Base-by-base conservation (phyloP, 1,284 basidiomycete genomes). In the Pseudozyma flocculosa region DNA sequence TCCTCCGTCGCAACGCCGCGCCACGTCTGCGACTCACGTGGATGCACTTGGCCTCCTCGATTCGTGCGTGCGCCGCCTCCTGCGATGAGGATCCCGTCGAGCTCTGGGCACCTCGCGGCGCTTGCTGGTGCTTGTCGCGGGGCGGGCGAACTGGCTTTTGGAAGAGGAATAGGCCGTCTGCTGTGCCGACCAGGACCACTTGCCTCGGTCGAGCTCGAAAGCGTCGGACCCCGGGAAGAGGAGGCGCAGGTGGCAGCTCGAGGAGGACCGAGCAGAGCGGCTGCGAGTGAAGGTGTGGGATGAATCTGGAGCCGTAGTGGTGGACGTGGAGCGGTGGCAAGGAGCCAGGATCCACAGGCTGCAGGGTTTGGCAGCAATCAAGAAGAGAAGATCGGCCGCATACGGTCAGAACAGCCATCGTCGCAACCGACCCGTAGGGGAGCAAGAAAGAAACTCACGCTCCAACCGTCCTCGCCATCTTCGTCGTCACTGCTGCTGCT, bases 191-290 rank as follows among this genome's bases (percentile, higher is more conserved):
- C 29, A 61, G 30, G 15, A 61, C 19, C 2, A 61, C 50, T 26
- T 46, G 38, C 36, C 58, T 21, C 15, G 32, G 47, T n/a, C 23
- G 17, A 3, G 11, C 11, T 34, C 32, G 32, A 34, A 17, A 14
- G 3, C 32, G 32, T 17, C 15, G 32, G 3, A 17, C 7, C 15
- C 32, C 32, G 7, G 32, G 15, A 17, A 5, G n/a, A 15, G 44
- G 30, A 18, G 24, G 3, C n/a, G 50, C 10, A 19, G 24, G n/a
- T 13, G 53, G 52, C n/a, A 69, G 24, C 17, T 62, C 48, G 26
- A 70, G 40, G 21, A 62, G 45, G n/a, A 61, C 40, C 17, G 51
- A 54, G 45, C 68, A 70, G 10, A 70, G 45, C n/a, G 68, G 68
- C 46, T 68, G 58, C 13, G 66, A 57, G 24, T 49, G 42, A 13